Base-by-base conservation (phyloP, 345 rosid species). In the Rhodomyrtus tomentosa region DNA sequence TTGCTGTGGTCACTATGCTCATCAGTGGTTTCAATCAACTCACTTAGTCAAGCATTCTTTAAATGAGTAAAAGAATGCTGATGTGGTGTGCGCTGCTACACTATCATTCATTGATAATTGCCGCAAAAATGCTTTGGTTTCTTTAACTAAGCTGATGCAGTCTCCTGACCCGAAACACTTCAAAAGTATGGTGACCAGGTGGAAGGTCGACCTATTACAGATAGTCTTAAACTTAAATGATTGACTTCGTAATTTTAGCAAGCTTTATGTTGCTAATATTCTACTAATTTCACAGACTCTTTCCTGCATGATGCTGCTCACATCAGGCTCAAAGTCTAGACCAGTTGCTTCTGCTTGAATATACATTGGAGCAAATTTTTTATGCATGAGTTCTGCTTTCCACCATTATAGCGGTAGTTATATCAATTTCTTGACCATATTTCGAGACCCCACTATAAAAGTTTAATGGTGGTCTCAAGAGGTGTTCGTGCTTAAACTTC, bases 161-260 rank as follows among this genome's bases (percentile, higher is more conserved):
- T 18, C 45, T 9, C 79, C 38, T 36, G 79, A 68, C 18, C 79
- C 18, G 45, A 68, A 68, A 36, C 45, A 36, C 79, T 68, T 68
- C 0, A 0, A 68, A 18, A 68, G 45, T 36, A 68, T 68, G 79
- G 45, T 18, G 76, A 18, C 76, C 0, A 1, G 76, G 45, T 0
- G 14, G 79, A 68, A 68, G 45, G 79, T 40, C 21, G 3, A 68
- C 79, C 45, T 68, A 1, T 9, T 18, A 10, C 3, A 36, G 45
- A 68, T 68, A 68, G 25, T 32, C 25, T 68, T 11, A 36, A 36
- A 36, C 45, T 32, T 36, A 68, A 36, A 40, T 18, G 45, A 68
- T 68, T 9, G 24, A 36, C 79, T 36, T 62, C 0, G 0, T 62
- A 62, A 62, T 32, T 32, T 68, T 1, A 21, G 5, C 45, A 68